phyloP scores from a whole-genome alignment of 345 rosid genomes.

The Rhodamnia argentea region DNA sequence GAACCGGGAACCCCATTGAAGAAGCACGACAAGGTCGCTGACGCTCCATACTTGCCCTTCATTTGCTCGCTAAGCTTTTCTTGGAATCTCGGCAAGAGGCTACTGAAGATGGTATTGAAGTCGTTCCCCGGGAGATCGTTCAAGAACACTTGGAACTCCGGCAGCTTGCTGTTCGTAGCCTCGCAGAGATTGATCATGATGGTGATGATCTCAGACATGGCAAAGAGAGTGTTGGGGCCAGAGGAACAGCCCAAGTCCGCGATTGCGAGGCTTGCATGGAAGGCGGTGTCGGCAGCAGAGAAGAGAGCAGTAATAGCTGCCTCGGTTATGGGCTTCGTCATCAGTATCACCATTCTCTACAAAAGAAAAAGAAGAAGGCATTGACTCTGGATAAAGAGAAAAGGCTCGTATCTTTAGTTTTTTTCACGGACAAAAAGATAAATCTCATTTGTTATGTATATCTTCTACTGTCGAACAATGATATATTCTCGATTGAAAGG shows the following conservation, averaged over 20 bases:
- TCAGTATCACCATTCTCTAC: slow-evolving; percentile 29
- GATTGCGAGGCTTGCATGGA: slow-evolving; percentile 34
- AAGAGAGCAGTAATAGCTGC: slow-evolving; percentile 28
- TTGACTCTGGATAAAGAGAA: not conserved
- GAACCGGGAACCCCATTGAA: slow-evolving; percentile 32
- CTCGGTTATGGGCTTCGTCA: slow-evolving; percentile 30
- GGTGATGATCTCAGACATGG: slow-evolving; percentile 20
- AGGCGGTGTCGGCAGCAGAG: not conserved
- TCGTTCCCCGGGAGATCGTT: slow-evolving; percentile 55
- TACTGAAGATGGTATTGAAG: slow-evolving; percentile 33
- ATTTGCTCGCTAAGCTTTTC: slow-evolving; percentile 3
- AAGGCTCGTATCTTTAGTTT: not conserved
- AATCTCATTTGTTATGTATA: not conserved
- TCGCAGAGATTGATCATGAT: slow-evolving; percentile 9
- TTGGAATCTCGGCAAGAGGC: slow-evolving; percentile 14
- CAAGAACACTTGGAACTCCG: slow-evolving; percentile 30
- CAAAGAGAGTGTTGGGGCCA: slow-evolving; percentile 61
- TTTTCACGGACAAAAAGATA: no score
- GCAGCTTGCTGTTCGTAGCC: slow-evolving; percentile 5
- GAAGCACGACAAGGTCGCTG: not conserved
- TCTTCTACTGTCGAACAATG: not conserved
- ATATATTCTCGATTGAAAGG: not conserved
- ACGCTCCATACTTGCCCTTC: no score
- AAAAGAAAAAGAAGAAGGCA: not conserved
- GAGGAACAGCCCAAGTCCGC: slow-evolving; percentile 91